These are phyloP conservation scores for Candida odintsovae DNA, from an alignment of 805 yeast species.

Conservation along the genomic window DNA sequence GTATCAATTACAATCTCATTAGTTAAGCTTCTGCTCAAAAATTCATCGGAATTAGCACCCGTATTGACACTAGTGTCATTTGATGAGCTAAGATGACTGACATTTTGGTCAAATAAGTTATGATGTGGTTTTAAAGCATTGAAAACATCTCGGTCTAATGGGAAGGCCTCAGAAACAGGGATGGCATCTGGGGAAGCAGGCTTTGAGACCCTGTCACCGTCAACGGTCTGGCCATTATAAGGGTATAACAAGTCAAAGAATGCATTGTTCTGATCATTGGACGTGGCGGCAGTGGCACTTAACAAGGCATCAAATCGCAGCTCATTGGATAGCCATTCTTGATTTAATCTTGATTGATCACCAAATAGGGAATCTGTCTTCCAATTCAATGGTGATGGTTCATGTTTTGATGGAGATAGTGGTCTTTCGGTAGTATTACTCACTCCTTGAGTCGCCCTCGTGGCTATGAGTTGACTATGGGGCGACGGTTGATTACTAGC, in stretches of 20 bases:
- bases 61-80: neutral
- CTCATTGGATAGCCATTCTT: constrained; percentile 66
- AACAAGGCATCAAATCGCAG: constrained; percentile 65
- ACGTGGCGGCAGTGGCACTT: constrained; percentile 61
- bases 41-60: neutral
- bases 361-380: constrained; percentile 15
- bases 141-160: constrained; percentile 23
- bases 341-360: constrained; percentile 12
- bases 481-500: neutral
- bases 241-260: constrained; percentile 47
- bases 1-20: constrained; percentile 16
- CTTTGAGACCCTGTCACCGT: neutral
- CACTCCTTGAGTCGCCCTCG: neutral
- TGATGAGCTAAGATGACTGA: neutral
- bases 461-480: neutral
- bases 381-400: constrained; percentile 2
- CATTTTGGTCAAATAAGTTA: neutral
- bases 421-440: neutral
- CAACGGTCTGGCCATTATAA: constrained; percentile 3
- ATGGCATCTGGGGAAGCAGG: neutral
- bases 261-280: constrained; percentile 47
- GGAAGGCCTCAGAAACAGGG: constrained; percentile 7
- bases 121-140: constrained; percentile 20
- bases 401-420: neutral
- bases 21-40: neutral